Base-by-base conservation (phyloP, 169 alveolate genomes). In the Cyclospora cayetanensis region DNA sequence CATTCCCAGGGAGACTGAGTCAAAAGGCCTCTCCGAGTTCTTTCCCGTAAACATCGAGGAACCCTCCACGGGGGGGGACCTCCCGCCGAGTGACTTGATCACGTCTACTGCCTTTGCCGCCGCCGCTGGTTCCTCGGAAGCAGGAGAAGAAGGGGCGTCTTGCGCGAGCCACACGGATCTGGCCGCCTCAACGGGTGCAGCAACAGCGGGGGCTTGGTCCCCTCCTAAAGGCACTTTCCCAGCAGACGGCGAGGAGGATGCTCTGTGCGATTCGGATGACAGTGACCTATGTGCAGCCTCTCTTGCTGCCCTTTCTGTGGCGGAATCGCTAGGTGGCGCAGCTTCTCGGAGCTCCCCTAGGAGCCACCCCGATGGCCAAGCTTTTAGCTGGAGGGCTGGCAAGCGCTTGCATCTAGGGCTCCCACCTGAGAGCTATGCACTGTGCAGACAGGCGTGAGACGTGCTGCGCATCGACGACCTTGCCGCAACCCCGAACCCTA, bases 281-380 rank as follows among this genome's bases (percentile, higher is more conserved):
- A 68, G 80, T 46, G 80, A 68, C 50, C 15, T 68, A 15, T 68
- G 80, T 68, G 80, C 80, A 9, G 80, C 80, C 1, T 68, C 80
- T 29, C 50, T 68, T 31, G 80, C 80, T 68, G 80, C 80, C 2
- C 80, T 68, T 7, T 31, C 52, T 68, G 80, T 31, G 9, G 46
- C 80, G 5, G 80, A 68, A 34, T 25, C 52, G n/a, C n/a, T n/a
- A n/a, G n/a, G n/a, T 31, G 29, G 22, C 3, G 50, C 1, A 31
- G 80, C 25, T 1, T 27, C 9, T 34, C n/a, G n/a, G n/a, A 46
- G 80, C 31, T 42, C 31, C 9, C 37, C 25, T 5, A 68, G 35
- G 27, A 0, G 46, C 7, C 50, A 2, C 37, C 46, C 4, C 12
- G 80, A 68, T 2, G 43, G 25, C 25, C 29, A 46, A 34, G 9